Evolutionary conservation across 495 filamentous ascomycete species (phyloP).

Genomic region (Aspergillus baeticus): DNA sequence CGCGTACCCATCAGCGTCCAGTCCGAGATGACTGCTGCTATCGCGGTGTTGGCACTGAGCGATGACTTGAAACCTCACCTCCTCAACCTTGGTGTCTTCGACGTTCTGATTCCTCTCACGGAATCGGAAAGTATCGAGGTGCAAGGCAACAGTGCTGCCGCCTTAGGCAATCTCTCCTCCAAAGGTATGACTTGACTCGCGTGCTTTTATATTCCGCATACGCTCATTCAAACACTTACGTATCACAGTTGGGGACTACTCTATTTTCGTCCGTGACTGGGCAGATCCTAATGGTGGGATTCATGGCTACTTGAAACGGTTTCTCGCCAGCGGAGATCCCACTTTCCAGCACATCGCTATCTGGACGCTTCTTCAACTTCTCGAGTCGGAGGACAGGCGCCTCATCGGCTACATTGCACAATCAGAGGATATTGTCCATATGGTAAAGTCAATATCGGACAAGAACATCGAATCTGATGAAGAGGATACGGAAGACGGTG

Average conservation of each 20-base stretch:
- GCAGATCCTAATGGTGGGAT: slow-evolving; percentile 88
- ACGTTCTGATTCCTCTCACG: slow-evolving; percentile 92
- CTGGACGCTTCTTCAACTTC: slow-evolving; percentile 92
- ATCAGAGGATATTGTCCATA: slow-evolving; percentile 82
- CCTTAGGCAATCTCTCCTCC: slow-evolving; percentile 90
- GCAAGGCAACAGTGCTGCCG: slow-evolving; percentile 96
- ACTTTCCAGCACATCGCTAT: slow-evolving; percentile 99
- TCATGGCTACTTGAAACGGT: slow-evolving; percentile 89
- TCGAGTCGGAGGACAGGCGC: slow-evolving; percentile 88
- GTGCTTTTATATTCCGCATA: background rate
- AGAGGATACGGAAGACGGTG: slow-evolving; percentile 85
- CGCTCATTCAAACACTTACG: background rate
- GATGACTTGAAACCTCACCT: slow-evolving; percentile 93
- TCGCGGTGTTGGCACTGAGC: slow-evolving; percentile 93
- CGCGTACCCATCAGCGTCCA: slow-evolving; percentile 93
- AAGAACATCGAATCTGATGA: slow-evolving; percentile 88
- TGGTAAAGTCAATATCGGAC: slow-evolving; percentile 88
- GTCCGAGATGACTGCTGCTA: slow-evolving; percentile 98
- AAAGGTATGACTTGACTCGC: slow-evolving; percentile 67
- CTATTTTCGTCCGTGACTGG: slow-evolving; percentile 94
- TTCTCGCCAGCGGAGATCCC: slow-evolving; percentile 89
- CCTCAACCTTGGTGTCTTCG: slow-evolving; percentile 91
- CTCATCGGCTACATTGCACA: slow-evolving; percentile 82
- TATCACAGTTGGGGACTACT: slow-evolving; percentile 86
- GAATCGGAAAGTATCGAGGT: slow-evolving; percentile 96